Evolutionary conservation across 106 monocot species (phyloP).

Genomic region (Allium cepa): DNA sequence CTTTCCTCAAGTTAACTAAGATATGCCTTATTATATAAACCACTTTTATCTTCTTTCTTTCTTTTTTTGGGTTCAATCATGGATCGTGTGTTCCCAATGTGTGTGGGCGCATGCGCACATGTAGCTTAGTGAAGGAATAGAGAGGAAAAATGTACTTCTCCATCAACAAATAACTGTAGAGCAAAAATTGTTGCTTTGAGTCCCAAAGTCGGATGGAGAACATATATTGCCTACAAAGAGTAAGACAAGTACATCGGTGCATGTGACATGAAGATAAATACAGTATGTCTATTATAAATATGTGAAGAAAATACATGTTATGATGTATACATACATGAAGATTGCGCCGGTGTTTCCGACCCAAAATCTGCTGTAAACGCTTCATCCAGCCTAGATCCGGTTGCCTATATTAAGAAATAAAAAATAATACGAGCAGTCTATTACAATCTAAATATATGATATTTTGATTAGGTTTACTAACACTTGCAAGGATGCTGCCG

Average conservation of each 20-base stretch:
- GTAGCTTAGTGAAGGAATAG: neutral
- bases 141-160: slow-evolving; percentile 43
- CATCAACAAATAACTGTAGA: slow-evolving; percentile 81
- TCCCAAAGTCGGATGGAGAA: slow-evolving; percentile 93
- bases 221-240: slow-evolving; percentile 72
- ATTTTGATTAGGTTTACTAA: slow-evolving; percentile 35
- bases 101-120: too few species aligned
- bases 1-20: too few species aligned
- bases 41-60: too few species aligned
- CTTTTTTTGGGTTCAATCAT: too few species aligned
- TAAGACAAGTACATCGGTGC: neutral
- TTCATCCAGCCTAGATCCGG: slow-evolving; percentile 99
- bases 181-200: slow-evolving; percentile 75
- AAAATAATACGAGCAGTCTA: too few species aligned
- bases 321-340: slow-evolving; percentile 53
- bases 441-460: too few species aligned
- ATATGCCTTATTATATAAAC: too few species aligned
- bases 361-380: slow-evolving; percentile 85
- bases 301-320: neutral
- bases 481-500: slow-evolving; percentile 93
- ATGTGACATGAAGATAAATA: too few species aligned
- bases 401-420: slow-evolving; percentile 35
- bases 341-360: slow-evolving; percentile 87
- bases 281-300: neutral
- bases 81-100: neutral